Evolutionary conservation across 768 basidiomycete genomes (phyloP).

Genomic region (Hygrophoropsis aurantiaca): DNA sequence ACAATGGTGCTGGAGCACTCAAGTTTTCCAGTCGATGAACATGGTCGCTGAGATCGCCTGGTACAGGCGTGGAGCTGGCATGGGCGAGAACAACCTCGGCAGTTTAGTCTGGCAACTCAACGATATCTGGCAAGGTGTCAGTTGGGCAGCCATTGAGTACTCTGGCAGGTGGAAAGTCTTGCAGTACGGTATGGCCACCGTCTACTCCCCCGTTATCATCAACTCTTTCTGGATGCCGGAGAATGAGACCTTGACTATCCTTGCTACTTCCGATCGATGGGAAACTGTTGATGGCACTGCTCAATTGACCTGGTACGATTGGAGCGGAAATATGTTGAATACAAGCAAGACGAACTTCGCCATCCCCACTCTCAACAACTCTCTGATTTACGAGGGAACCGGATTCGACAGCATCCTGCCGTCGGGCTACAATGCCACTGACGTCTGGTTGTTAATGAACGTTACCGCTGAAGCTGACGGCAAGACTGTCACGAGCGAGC

Average conservation of each 20-base stretch:
- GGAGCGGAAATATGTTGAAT: slow-evolving; percentile 42
- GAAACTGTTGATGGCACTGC: slow-evolving; percentile 44
- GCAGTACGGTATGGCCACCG: slow-evolving; percentile 47
- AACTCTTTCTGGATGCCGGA: slow-evolving; percentile 57
- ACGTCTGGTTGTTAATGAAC: slow-evolving; percentile 55
- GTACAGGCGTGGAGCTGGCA: slow-evolving; percentile 60
- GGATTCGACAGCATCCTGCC: slow-evolving; percentile 50
- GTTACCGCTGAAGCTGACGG: slow-evolving; percentile 43
- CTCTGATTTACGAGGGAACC: slow-evolving; percentile 37
- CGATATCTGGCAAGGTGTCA: slow-evolving; percentile 60
- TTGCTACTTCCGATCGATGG: slow-evolving; percentile 54
- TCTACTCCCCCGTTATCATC: slow-evolving; percentile 47
- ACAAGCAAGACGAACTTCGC: slow-evolving; percentile 39
- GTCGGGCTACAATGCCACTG: slow-evolving; percentile 33
- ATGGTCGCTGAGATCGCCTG: slow-evolving; percentile 60
- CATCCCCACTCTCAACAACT: slow-evolving; percentile 51
- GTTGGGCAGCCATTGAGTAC: slow-evolving; percentile 56
- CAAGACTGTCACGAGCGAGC: slow-evolving; percentile 46
- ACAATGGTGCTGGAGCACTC: slow-evolving; percentile 64
- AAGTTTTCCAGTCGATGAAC: slow-evolving; percentile 58
- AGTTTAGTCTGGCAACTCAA: slow-evolving; percentile 61
- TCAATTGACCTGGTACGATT: slow-evolving; percentile 59
- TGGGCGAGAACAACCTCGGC: slow-evolving; percentile 57
- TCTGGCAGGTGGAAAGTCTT: slow-evolving; percentile 62
- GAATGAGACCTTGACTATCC: slow-evolving; percentile 46